Percentiles rank a stretch among this genome's conserved stretches.
phyloP scores from a whole-genome alignment of 345 rosid species.

The Anastatica hierochuntica region DNA sequence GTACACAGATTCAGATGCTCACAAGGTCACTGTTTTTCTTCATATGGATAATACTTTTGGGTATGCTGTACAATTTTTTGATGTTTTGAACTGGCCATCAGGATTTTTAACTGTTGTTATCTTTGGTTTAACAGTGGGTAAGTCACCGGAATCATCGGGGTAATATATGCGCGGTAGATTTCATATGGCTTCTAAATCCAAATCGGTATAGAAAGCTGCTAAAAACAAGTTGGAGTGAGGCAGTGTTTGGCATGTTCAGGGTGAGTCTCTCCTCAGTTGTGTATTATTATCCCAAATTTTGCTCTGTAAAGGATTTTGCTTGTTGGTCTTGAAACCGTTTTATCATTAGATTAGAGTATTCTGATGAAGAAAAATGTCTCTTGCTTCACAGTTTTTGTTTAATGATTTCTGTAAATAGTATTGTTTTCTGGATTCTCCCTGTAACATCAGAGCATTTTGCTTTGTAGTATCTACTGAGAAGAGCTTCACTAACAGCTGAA shows the following conservation, averaged over 20 bases:
- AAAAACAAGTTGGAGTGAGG: conserved; percentile 86
- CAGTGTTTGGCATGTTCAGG: conserved; percentile 96
- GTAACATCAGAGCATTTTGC: conserved; percentile 12
- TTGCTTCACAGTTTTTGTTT: background rate
- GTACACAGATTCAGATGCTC: conserved; percentile 95
- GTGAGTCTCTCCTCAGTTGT: conserved; percentile 28
- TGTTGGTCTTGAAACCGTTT: no score
- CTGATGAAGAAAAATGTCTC: no score
- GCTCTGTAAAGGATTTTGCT: no score
- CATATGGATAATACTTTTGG: conserved; percentile 25
- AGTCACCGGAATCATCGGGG: conserved; percentile 96
- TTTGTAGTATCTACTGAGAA: conserved; percentile 55
- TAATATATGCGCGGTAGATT: conserved; percentile 91
- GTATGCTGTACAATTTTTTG: conserved; percentile 24
- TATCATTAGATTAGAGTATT: no score
- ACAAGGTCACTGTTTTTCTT: conserved; percentile 50
- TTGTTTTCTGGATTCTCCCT: conserved; percentile 1
- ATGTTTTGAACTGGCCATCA: background rate
- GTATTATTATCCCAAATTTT: background rate
- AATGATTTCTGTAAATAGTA: background rate
- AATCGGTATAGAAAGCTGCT: conserved; percentile 55
- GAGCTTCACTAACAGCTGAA: conserved; percentile 58
- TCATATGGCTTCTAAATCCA: conserved; percentile 97
- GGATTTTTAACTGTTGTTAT: conserved; percentile 5
- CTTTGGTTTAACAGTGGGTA: conserved; percentile 57